Base-by-base conservation (phyloP, 768 basidiomycete genomes). In the Russula compacta region DNA sequence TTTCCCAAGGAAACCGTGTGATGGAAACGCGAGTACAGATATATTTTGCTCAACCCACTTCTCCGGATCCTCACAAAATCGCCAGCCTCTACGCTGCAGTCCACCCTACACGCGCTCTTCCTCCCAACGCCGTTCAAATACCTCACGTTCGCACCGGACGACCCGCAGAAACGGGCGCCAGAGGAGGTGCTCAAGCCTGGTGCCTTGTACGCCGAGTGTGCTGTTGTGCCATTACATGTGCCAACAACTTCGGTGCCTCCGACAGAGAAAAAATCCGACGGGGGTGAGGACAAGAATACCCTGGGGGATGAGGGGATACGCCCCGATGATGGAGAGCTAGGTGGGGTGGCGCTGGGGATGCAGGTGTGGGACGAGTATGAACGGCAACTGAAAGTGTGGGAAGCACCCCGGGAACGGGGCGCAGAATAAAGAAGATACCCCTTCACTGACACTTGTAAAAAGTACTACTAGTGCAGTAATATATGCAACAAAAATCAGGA, bases 311-410 rank as follows among this genome's bases (percentile, higher is more conserved):
- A 74, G 21, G 69, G 69, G 6, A 55, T 78, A 35, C 73, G 73
- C 46, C 71, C 73, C 10, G 84, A 87, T 60, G 87, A 89, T 66
- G 81, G 80, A 5, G 87, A 91, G 64, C 76, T 84, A 29, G 88
- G 88, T 14, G 86, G 88, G 0, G 86, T 89, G 69, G 70, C 77
- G 19, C 76, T 81, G 44, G 89, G 88, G 5, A 73, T 85, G 64
- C 69, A 81, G 29, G 81, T 91, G 1, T 92, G 90, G 90, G 90
- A 91, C 73, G 78, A 78, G 50, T 86, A 86, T 66, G 89, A 91
- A 71, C 74, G 65, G 36, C 81, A 78, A 36, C 70, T 91, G 68
- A 87, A 83, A 71, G 71, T 72, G 40, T 90, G 89, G 88, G 86
- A 88, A 32, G 61, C 19, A 2, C 12, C 42, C n/a, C 33, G 6